Conservation (phyloP, 371 early-diverging fungal genomes). For the Mucor plumbeus region DNA sequence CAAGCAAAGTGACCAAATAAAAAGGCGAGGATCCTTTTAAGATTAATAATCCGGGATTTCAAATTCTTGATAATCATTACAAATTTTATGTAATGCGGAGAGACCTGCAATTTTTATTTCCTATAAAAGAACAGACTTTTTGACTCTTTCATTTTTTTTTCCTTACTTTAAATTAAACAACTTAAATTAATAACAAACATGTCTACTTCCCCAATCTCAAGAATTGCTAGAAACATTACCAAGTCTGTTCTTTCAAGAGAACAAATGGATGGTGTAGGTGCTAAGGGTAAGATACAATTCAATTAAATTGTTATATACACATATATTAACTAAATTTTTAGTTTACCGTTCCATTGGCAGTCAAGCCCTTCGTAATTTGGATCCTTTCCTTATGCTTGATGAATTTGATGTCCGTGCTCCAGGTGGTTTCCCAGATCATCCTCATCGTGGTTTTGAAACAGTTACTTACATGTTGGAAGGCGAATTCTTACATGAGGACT, state of each 20-base stretch:
- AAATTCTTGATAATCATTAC: slow-evolving; percentile 12
- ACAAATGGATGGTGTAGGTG: slow-evolving; percentile 27
- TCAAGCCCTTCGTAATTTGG: slow-evolving; percentile 66
- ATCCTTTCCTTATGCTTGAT: slow-evolving; percentile 87
- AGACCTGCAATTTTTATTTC: background rate
- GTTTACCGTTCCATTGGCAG: slow-evolving; percentile 82
- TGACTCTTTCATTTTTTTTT: background rate
- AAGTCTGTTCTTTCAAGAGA: slow-evolving; percentile 27
- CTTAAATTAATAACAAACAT: background rate
- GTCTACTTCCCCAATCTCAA: slow-evolving; percentile 1
- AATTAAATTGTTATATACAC: background rate
- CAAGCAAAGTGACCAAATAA: slow-evolving; percentile 9
- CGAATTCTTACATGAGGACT: slow-evolving; percentile 81
- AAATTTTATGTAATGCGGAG: slow-evolving; percentile 1
- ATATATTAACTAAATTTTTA: background rate
- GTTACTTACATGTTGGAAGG: slow-evolving; percentile 82
- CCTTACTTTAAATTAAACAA: background rate
- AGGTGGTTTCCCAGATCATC: slow-evolving; percentile 68
- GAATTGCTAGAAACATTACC: slow-evolving; percentile 21
- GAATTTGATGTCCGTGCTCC: slow-evolving; percentile 67
- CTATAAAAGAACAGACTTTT: slow-evolving; percentile 5
- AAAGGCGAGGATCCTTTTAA: slow-evolving; percentile 6
- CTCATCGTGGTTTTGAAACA: slow-evolving; percentile 82
- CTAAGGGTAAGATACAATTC: slow-evolving; percentile 5
- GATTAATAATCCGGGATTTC: background rate